These are phyloP conservation scores for Aspergillus diversus DNA, from an alignment of 495 filamentous ascomycete genomes.

Conservation along the genomic window DNA sequence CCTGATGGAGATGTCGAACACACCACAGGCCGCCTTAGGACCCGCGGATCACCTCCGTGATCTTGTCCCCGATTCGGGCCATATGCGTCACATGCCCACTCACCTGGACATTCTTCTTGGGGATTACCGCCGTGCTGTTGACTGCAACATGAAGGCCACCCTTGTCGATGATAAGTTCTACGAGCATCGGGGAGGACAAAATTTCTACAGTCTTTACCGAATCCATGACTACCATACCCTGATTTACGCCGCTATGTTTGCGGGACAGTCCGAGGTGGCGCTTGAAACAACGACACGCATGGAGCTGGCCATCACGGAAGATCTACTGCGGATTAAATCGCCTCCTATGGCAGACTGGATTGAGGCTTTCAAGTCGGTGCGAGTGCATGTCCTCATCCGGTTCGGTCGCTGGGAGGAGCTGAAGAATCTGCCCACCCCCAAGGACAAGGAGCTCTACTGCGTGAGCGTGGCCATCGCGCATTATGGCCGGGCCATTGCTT, in stretches of 20 bases:
- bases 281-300: slow-evolving; percentile 54
- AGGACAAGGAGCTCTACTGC: slow-evolving; percentile 58
- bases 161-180: slow-evolving; percentile 62
- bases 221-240: slow-evolving; percentile 66
- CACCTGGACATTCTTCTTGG: slow-evolving; percentile 68
- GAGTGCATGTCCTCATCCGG: slow-evolving; percentile 63
- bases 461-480: slow-evolving; percentile 60
- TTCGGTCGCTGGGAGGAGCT: slow-evolving; percentile 68
- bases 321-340: slow-evolving; percentile 55
- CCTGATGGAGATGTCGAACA: slow-evolving; percentile 68
- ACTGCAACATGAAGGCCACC: slow-evolving; percentile 59
- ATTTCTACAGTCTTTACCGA: slow-evolving; percentile 69
- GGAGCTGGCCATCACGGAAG: slow-evolving; percentile 57
- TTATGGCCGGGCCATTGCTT: slow-evolving; percentile 65
- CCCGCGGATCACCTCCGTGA: slow-evolving; percentile 60
- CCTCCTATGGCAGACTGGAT: slow-evolving; percentile 68
- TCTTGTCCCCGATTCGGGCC: slow-evolving; percentile 64
- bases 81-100: slow-evolving; percentile 68
- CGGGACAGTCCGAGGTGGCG: slow-evolving; percentile 55
- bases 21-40: slow-evolving; percentile 57
- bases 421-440: slow-evolving; percentile 46
- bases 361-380: slow-evolving; percentile 62
- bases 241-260: slow-evolving; percentile 71
- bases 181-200: slow-evolving; percentile 45
- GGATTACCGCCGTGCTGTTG: slow-evolving; percentile 61